Percentiles rank a stretch among this genome's conserved stretches.
Evolutionary conservation across 257 asterid genomes (phyloP).

Genomic region (Jacaranda copaia): DNA sequence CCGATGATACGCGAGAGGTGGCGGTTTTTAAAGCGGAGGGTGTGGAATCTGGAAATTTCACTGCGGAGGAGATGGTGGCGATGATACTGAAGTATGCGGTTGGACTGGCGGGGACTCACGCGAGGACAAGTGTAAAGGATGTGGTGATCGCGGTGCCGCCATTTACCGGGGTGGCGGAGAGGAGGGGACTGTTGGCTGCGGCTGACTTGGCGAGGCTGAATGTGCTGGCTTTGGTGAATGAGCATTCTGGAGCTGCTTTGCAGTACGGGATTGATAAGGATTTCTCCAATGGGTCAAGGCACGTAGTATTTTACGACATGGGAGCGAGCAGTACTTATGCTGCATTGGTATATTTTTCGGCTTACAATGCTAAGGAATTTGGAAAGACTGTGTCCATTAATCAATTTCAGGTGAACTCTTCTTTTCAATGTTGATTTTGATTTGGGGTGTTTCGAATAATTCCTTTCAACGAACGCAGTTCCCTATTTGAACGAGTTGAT

Average conservation of each 20-base stretch:
- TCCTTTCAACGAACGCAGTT: background rate
- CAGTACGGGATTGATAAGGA: slow-evolving; percentile 99
- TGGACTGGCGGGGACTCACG: slow-evolving; percentile 81
- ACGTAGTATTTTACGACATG: slow-evolving; percentile 93
- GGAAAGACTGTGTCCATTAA: slow-evolving; percentile 84
- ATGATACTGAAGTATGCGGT: slow-evolving; percentile 82
- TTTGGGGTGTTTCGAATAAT: slow-evolving; percentile 4
- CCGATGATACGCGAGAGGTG: slow-evolving; percentile 56
- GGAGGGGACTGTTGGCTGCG: slow-evolving; percentile 75
- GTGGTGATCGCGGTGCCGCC: slow-evolving; percentile 95
- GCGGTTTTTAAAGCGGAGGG: slow-evolving; percentile 60
- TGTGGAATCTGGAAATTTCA: slow-evolving; percentile 52
- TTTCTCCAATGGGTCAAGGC: slow-evolving; percentile 83
- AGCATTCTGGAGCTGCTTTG: slow-evolving; percentile 96
- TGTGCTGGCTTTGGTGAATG: slow-evolving; percentile 88
- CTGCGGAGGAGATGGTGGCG: slow-evolving; percentile 90
- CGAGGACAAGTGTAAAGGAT: slow-evolving; percentile 71
- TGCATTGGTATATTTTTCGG: slow-evolving; percentile 89
- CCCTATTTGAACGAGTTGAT: background rate
- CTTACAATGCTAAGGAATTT: slow-evolving; percentile 79
- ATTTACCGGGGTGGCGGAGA: slow-evolving; percentile 85
- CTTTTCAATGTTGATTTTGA: background rate
- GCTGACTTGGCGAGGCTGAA: slow-evolving; percentile 94
- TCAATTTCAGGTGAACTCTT: slow-evolving; percentile 83
- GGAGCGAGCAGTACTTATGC: slow-evolving; percentile 96